A percentile compares a stretch with the other conserved stretches of the same genome.
phyloP scores from a whole-genome alignment of 768 basidiomycete genomes.

The Boletus rubropictus region DNA sequence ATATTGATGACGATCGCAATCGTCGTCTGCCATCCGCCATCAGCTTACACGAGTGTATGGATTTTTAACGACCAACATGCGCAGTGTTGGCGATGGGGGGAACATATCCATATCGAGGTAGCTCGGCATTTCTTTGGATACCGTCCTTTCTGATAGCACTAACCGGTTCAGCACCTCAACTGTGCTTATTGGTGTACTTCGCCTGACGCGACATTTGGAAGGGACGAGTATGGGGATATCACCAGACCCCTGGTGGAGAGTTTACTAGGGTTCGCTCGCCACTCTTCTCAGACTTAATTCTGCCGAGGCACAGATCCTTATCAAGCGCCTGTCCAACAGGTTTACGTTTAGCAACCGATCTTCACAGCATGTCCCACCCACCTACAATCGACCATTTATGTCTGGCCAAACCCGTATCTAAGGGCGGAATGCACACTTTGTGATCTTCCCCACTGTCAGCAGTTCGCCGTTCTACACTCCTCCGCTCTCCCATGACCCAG shows the following conservation, averaged over 20 bases:
- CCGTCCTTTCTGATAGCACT: neutral
- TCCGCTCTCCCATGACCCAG: constrained; percentile 9
- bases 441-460: neutral
- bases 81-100: neutral
- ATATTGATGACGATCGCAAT: neutral
- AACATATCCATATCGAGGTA: neutral
- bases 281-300: constrained; percentile 1
- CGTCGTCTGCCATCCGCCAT: neutral
- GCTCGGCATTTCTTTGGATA: neutral
- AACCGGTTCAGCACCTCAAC: neutral
- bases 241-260: neutral
- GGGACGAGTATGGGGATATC: constrained; percentile 21
- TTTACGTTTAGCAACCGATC: neutral
- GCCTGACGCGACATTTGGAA: too few species aligned
- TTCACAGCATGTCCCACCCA: neutral
- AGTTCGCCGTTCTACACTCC: neutral
- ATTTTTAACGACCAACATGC: neutral
- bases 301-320: constrained; percentile 8
- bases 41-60: neutral
- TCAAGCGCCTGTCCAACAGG: constrained; percentile 8
- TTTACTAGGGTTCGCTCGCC: constrained; percentile 3
- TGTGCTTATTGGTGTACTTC: neutral
- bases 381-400: constrained; percentile 17
- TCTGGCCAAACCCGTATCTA: neutral
- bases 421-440: neutral